Percentiles rank a stretch among this genome's conserved stretches.
Conservation (phyloP, 1,284 basidiomycete genomes). For the Sutorius eximius region DNA sequence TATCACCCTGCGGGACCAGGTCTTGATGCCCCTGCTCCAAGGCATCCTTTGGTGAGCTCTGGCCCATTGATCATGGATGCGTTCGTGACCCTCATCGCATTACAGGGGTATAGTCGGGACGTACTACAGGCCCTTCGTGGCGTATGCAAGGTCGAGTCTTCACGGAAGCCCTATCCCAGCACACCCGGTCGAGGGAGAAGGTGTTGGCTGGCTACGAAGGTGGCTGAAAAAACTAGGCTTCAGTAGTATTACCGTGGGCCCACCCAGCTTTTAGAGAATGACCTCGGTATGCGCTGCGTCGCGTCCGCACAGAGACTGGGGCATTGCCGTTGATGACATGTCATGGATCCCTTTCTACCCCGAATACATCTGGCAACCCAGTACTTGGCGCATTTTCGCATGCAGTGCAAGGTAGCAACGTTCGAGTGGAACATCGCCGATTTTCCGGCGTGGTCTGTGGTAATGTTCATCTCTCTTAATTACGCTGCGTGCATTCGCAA, state of each 20-base stretch:
- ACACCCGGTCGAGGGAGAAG: constrained; percentile 40
- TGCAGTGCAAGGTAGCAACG: too few species aligned
- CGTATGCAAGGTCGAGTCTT: constrained; percentile 27
- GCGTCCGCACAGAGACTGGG: neutral
- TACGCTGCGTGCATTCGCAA: too few species aligned
- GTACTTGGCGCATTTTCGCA: neutral
- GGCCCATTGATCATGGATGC: neutral
- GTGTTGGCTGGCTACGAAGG: constrained; percentile 44
- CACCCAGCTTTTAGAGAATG: constrained; percentile 25
- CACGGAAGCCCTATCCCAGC: constrained; percentile 8
- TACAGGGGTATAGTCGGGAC: constrained; percentile 37
- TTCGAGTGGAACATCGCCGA: too few species aligned
- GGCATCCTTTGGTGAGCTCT: constrained; percentile 63
- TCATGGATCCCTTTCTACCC: neutral
- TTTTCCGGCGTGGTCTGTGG: too few species aligned
- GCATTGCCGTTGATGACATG: neutral
- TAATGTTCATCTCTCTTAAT: too few species aligned
- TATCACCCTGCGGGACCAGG: constrained; percentile 66
- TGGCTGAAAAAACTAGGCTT: constrained; percentile 41
- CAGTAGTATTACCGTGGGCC: constrained; percentile 29
- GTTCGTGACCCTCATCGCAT: constrained; percentile 14
- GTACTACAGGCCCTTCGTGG: constrained; percentile 36
- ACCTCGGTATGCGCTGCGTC: neutral
- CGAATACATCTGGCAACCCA: neutral
- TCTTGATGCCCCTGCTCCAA: constrained; percentile 66